phyloP scores from a whole-genome alignment of 208 protist species.

The Leishmania aethiopica region DNA sequence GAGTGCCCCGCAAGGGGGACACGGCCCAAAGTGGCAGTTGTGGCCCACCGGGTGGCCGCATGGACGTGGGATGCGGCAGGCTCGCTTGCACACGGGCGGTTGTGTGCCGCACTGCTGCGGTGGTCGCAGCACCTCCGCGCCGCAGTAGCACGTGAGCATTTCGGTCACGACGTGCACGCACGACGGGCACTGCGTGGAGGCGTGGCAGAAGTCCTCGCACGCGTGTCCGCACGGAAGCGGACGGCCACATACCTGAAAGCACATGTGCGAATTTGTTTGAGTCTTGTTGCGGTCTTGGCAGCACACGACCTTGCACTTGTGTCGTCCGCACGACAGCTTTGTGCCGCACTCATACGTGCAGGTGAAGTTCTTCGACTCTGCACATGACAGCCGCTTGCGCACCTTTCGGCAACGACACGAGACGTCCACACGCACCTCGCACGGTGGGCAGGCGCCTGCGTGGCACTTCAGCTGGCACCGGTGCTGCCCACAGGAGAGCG shows the following conservation, averaged over 20 bases:
- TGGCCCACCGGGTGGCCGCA: conserved; percentile 60
- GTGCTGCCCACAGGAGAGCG: conserved; percentile 66
- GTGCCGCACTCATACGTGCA: conserved; percentile 71
- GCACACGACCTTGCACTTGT: conserved; percentile 67
- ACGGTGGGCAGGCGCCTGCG: conserved; percentile 48
- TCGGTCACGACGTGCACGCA: conserved; percentile 64
- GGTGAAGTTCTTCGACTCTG: conserved; percentile 37
- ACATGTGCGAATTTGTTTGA: conserved; percentile 45
- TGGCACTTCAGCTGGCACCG: conserved; percentile 61
- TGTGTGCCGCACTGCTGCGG: conserved; percentile 76
- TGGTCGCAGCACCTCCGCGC: conserved; percentile 48
- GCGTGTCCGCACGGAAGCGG: conserved; percentile 76
- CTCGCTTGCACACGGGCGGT: conserved; percentile 57
- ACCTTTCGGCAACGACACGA: conserved; percentile 64
- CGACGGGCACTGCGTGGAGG: conserved; percentile 55
- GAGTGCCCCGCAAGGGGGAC: conserved; percentile 55
- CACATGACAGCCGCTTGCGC: conserved; percentile 50
- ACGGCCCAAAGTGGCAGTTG: conserved; percentile 81
- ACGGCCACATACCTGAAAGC: conserved; percentile 51
- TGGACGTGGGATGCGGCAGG: conserved; percentile 35
- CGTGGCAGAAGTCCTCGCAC: conserved; percentile 73
- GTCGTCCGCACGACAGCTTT: conserved; percentile 68
- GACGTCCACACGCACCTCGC: conserved; percentile 35
- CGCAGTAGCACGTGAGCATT: conserved; percentile 62
- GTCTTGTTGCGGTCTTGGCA: conserved; percentile 56